Percentiles rank a stretch among this genome's conserved stretches.
Evolutionary conservation across 179 eudicot species (phyloP).

Genomic region (Beta corolliflora): DNA sequence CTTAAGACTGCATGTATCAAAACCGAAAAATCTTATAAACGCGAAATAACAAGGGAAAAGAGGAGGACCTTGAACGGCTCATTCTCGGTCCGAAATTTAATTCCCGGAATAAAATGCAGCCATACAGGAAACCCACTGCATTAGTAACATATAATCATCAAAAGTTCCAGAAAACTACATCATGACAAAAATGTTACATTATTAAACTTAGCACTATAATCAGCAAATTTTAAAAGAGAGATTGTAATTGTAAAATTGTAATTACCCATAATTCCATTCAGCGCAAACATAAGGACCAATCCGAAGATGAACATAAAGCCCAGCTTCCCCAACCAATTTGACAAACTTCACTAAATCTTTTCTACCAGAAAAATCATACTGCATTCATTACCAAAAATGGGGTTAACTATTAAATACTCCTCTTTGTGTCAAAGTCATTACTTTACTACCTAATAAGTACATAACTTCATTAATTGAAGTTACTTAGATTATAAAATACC

Average conservation of each 20-base stretch:
- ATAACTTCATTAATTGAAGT: slow-evolving; percentile 8
- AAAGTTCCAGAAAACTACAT: background rate
- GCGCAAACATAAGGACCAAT: slow-evolving; percentile 99
- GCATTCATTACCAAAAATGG: slow-evolving; percentile 31
- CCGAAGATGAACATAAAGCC: slow-evolving; percentile 77
- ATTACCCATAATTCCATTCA: slow-evolving; percentile 98
- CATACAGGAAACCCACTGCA: slow-evolving; percentile 97
- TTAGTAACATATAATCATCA: slow-evolving; percentile 12
- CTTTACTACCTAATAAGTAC: background rate
- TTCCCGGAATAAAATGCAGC: slow-evolving; percentile 90
- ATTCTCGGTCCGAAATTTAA: slow-evolving; percentile 78
- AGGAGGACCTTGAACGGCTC: slow-evolving; percentile 81
- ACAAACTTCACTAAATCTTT: slow-evolving; percentile 90
- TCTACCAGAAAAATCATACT: slow-evolving; percentile 89
- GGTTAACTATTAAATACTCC: slow-evolving; percentile 1
- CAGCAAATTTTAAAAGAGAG: background rate
- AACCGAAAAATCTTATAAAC: too few relatives aligned
- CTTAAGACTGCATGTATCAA: too few relatives aligned
- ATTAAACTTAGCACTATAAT: background rate
- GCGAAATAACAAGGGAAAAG: background rate
- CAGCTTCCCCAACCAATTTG: slow-evolving; percentile 76
- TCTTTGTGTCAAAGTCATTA: too few relatives aligned
- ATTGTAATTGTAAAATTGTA: too few relatives aligned
- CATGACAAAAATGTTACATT: background rate
- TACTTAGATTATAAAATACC: background rate